Base-by-base conservation (phyloP, 306 rosid species). In the Begonia peltatifolia region DNA sequence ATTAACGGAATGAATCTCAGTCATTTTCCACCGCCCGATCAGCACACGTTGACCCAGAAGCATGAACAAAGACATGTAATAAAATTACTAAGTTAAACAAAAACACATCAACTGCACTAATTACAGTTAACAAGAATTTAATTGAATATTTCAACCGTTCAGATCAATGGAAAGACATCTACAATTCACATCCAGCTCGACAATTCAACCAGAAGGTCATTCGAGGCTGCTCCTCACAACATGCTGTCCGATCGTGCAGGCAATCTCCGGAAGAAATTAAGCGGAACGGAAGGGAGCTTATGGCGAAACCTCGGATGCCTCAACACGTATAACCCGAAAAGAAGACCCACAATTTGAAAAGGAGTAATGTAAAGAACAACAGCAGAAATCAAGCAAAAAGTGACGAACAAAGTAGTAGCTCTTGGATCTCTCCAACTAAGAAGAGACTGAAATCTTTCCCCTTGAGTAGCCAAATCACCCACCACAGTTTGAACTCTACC, bases 191-290 rank as follows among this genome's bases (percentile, higher is more conserved):
- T 0, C 0, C 36, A 1, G 6, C 5, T 4, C 36, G 7, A 1
- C 5, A 30, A 30, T 30, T 30, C 36, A 30, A 30, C 36, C 36
- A 30, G 36, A 30, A 30, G 36, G 0, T 6, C 36, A 5, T 1
- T 4, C 36, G 36, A 4, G 58, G 55, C 5, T 16, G 46, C 41
- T 44, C 51, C 30, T 72, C 42, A 84, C 55, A 88, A 49, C 95
- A 84, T 71, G 77, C 82, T 71, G 71, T 88, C 97, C 46, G 95
- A 84, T 79, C 89, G 82, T 48, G 48, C 12, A 0, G 48, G 48
- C 2, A 44, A 44, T 44, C 48, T 44, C 48, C 14, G 0, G 48
- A 44, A 44, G 48, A 44, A 44, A 44, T 44, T 44, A 14, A 44
- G n/a, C 12, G 48, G 48, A 3, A 44, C 1, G 14, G 48, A 44